Base-by-base conservation (phyloP, 148 eudicot species). In the Nyssa sinensis region DNA sequence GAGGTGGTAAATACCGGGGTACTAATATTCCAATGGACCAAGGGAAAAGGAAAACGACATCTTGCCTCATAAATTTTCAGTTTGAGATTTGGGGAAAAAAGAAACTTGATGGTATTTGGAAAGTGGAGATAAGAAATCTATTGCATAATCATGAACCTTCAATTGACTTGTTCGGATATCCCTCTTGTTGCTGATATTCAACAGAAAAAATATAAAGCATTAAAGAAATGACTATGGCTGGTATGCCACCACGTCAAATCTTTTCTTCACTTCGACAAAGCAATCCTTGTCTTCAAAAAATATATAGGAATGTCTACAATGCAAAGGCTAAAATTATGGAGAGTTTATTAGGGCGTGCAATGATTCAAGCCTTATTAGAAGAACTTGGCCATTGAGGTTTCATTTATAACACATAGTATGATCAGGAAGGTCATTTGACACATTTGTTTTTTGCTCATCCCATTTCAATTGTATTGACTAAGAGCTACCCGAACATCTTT, bases 111-210 rank as follows among this genome's bases (percentile, higher is more conserved):
- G 67, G 68, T 0, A 5, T 31, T 27, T 73, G 76, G 76, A 31
- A 11, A 25, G 23, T 73, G 29, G 55, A 37, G n/a, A 2, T 73
- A 32, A 37, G 35, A 30, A 49, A 73, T 39, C 62, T 17, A 31
- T 63, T 29, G 23, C 76, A 49, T 59, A 71, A 71, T 58, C 74
- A 75, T 37, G 74, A 59, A 32, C 31, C 65, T 34, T 71, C 51
- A 57, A 2, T 4, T 17, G 62, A 47, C 21, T 39, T 73, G 69
- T 44, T 60, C 7, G 61, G 61, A 24, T 59, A 73, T 44, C 76
- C 76, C 7, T 73, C 68, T 4, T 62, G 23, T 44, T 35, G 69
- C 16, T 34, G 60, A 13, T 41, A 61, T 13, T 39, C 67, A 4
- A 23, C 61, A 62, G 34, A 27, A 2, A 39, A 73, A 61, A 27